Conservation (phyloP, 2,329 filamentous ascomycete genomes). For the Exophiala dermatitidis region DNA sequence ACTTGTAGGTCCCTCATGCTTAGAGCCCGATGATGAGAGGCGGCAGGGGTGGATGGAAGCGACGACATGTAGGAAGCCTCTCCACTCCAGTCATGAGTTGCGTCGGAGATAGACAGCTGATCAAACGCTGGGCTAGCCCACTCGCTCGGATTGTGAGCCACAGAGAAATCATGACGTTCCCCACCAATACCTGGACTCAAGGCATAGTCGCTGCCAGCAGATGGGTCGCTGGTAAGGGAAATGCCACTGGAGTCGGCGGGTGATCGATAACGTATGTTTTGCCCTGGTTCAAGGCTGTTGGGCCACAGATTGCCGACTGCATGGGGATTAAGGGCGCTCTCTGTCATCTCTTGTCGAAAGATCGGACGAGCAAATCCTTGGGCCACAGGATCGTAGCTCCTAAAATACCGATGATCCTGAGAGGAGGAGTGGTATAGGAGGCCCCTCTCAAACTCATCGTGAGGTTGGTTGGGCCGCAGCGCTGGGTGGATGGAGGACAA, state of each 20-base stretch:
- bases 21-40: conserved; percentile 6
- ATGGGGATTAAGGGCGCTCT: conserved; percentile 5
- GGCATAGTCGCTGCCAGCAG: conserved; percentile 18
- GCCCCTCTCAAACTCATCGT: conserved; percentile 3
- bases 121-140: not conserved
- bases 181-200: conserved; percentile 16
- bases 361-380: conserved; percentile 15
- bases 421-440: not conserved
- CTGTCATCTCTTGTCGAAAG: not conserved
- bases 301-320: not conserved
- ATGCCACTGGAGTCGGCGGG: conserved; percentile 14
- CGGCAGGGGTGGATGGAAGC: not conserved
- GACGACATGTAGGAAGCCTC: conserved; percentile 1
- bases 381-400: conserved; percentile 12
- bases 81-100: conserved; percentile 3
- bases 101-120: not conserved
- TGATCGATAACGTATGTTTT: conserved; percentile 16
- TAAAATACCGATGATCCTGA: not conserved
- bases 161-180: conserved; percentile 2
- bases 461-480: conserved; percentile 2
- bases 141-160: not conserved
- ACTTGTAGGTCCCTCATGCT: conserved; percentile 23
- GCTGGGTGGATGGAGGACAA: conserved; percentile 12
- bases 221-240: conserved; percentile 16
- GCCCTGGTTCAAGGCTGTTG: conserved; percentile 7